Percentiles rank a stretch among this genome's conserved stretches.
These are phyloP conservation scores for Salix purpurea DNA, from an alignment of 345 rosid species.

Conservation along the genomic window DNA sequence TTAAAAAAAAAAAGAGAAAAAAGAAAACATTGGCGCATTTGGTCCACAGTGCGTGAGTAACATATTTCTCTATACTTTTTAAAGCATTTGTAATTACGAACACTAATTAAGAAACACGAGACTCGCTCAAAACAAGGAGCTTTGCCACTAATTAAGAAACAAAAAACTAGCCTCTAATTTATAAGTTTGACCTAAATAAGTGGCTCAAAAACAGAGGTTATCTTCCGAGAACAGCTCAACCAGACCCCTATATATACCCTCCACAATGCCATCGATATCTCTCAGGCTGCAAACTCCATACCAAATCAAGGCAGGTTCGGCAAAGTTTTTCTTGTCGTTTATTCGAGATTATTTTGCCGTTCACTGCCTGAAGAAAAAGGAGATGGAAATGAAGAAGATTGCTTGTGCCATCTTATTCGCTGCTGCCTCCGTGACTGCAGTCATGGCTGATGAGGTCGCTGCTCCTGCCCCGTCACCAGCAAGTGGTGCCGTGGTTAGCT, in stretches of 20 bases:
- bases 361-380: neutral
- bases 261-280: neutral
- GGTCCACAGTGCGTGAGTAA: too few species aligned
- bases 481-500: conserved; percentile 19
- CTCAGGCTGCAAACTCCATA: conserved; percentile 14
- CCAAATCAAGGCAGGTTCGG: conserved; percentile 13
- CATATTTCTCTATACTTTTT: too few species aligned
- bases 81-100: too few species aligned
- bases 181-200: neutral
- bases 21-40: too few species aligned
- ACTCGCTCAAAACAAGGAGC: conserved; percentile 1
- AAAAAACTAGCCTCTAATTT: neutral
- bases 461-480: conserved; percentile 31
- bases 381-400: conserved; percentile 62
- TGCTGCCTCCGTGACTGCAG: conserved; percentile 49
- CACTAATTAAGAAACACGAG: neutral
- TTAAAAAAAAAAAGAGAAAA: too few species aligned
- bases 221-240: neutral
- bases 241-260: neutral
- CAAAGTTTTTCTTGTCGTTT: neutral
- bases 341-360: conserved; percentile 1
- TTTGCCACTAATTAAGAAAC: neutral
- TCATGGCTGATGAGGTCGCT: conserved; percentile 41
- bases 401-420: conserved; percentile 46
- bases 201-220: neutral